phyloP scores from a whole-genome alignment of 2,329 filamentous ascomycete species.

The Arthrobotrys conoides region DNA sequence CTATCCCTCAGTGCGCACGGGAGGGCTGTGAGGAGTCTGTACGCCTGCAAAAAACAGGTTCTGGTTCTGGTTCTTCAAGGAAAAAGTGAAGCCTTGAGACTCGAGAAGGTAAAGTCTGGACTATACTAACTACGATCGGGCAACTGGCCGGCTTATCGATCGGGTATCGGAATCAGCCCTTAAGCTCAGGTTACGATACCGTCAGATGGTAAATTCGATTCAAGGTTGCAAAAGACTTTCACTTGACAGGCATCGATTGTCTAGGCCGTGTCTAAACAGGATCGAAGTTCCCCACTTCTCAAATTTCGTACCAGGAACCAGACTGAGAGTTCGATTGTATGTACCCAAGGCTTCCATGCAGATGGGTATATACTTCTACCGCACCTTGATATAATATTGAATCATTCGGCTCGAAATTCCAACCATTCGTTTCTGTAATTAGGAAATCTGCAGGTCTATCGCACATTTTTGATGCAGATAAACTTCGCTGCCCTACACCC shows the following conservation, averaged over 20 bases:
- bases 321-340: conserved; percentile 16
- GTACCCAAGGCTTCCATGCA: conserved; percentile 21
- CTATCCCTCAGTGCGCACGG: conserved; percentile 42
- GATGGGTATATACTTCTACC: background rate
- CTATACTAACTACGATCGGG: conserved; percentile 10
- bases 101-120: background rate
- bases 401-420: conserved; percentile 28
- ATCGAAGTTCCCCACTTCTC: conserved; percentile 18
- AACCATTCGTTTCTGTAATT: conserved; percentile 26
- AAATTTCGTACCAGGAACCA: conserved; percentile 22
- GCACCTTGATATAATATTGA: background rate
- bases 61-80: conserved; percentile 2
- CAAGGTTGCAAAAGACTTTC: conserved; percentile 10
- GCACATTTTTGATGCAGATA: conserved; percentile 40
- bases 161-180: conserved; percentile 24
- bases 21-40: conserved; percentile 2
- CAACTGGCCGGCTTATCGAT: conserved; percentile 34
- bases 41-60: conserved; percentile 24
- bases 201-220: conserved; percentile 28
- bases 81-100: background rate
- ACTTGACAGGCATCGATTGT: conserved; percentile 17
- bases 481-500: conserved; percentile 27
- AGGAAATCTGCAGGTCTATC: conserved; percentile 39
- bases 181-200: conserved; percentile 11
- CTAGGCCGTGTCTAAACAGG: conserved; percentile 13